Evolutionary conservation across 2,329 filamentous ascomycete species (phyloP), one percentile per base, ranked within the genome.

Genomic region (Fusarium graminum): DNA sequence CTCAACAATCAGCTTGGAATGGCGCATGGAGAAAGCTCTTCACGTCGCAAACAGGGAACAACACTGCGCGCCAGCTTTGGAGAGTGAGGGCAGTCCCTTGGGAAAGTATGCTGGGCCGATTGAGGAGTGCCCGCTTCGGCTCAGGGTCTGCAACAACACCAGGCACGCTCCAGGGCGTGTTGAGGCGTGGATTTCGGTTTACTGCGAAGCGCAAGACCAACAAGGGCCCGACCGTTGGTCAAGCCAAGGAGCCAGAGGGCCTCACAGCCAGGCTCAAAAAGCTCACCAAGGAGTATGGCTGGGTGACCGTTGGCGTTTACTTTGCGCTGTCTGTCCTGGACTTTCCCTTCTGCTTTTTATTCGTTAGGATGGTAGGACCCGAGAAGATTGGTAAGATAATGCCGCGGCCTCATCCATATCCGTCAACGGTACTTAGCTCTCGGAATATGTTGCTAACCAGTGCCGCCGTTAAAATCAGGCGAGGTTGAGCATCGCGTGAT

Each of bases 321-420:
- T 79, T 97, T 12, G 84, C 83, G 2, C 80, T 99, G 53, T 94
- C 92, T 40, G 90, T 92, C 36, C 80, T 97, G 50, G 95, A 99
- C 79, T 97, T 98, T 68, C 95, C 95, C 1, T 92, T 98, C 76
- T 98, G 94, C 80, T 99, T 97, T 80, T 80, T 97, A 53, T 88
- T 95, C 11, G 95, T 99, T 44, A 87, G 90, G 57, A 81, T 89
- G 51, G 85, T 97, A 3, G 95, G 95, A 16, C 92, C 92, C 0
- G 95, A 99, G 26, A 87, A 86, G 54, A 95, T 99, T 73, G 94
- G 93, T 84, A 79, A 81, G 81, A 54, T 53, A 14, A 63, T 43
- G 47, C 49, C 43, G 46, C 44, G 29, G 28, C 38, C 14, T 46
- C 34, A 60, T 30, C 14, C n/a, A 47, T 39, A 38, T 51, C 65